phyloP scores from a whole-genome alignment of 495 filamentous ascomycete species.

The Sphaerosporella brunnea region DNA sequence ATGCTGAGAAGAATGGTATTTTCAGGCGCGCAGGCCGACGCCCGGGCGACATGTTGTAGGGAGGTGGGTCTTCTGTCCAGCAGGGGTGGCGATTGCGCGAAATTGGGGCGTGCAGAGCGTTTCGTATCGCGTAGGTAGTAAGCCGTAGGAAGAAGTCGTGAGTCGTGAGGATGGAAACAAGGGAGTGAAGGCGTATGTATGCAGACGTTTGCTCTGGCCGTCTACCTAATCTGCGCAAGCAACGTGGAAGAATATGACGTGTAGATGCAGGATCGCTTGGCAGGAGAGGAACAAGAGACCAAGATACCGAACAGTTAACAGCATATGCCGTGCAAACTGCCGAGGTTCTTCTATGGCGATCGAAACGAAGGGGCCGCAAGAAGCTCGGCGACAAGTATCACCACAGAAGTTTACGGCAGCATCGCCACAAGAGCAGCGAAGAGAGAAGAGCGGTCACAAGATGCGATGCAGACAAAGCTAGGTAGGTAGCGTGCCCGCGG shows the following conservation, averaged over 20 bases:
- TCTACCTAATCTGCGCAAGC: background rate
- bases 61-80: background rate
- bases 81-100: background rate
- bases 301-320: background rate
- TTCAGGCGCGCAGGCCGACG: background rate
- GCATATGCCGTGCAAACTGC: background rate
- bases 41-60: conserved; percentile 3
- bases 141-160: too few species aligned
- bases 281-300: background rate
- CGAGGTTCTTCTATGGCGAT: background rate
- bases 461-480: too few species aligned
- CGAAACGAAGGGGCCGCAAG: too few species aligned
- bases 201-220: background rate
- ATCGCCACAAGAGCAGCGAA: background rate
- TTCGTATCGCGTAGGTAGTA: too few species aligned
- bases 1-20: conserved; percentile 1
- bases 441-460: background rate
- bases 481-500: too few species aligned
- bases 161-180: too few species aligned
- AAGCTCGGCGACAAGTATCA: too few species aligned
- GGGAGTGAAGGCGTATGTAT: too few species aligned
- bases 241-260: background rate
- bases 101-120: background rate
- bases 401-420: too few species aligned
- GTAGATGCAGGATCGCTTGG: background rate